These are phyloP conservation scores for Linaria vulgaris DNA, from an alignment of 257 asterid species.

Conservation along the genomic window DNA sequence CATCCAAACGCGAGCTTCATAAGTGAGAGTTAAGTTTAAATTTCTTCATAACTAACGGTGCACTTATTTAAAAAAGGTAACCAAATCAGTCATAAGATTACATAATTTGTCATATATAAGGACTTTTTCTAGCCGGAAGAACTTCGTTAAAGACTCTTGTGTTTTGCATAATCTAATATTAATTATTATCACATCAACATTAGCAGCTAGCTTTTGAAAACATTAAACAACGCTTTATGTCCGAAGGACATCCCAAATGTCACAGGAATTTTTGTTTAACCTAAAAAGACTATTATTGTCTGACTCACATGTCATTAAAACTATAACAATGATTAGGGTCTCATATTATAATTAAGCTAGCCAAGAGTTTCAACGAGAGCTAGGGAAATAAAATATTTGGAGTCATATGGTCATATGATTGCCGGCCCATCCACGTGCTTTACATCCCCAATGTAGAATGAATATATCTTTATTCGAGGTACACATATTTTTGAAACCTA, in stretches of 20 bases:
- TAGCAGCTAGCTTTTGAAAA: not conserved
- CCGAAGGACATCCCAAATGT: not conserved
- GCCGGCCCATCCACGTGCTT: constrained; percentile 27
- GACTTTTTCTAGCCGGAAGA: no score
- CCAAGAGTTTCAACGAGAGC: constrained; percentile 19
- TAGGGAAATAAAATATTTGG: constrained; percentile 8
- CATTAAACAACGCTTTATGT: not conserved
- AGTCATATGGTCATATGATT: constrained; percentile 22
- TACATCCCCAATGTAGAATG: constrained; percentile 20
- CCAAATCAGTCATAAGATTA: no score
- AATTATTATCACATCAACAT: no score
- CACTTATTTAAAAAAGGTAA: no score
- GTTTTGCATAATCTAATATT: no score
- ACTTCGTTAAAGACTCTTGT: no score
- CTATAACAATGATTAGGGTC: constrained; percentile 28
- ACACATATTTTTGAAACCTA: not conserved
- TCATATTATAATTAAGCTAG: not conserved
- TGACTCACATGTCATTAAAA: constrained; percentile 5
- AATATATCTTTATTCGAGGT: constrained; percentile 12
- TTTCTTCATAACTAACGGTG: no score
- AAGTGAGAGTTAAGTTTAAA: no score
- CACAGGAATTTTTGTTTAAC: no score
- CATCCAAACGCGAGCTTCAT: no score
- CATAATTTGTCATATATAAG: no score
- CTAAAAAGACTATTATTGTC: no score